Base-by-base conservation (phyloP, 176 grass and related monocot species). In the Triticum turgidum region DNA sequence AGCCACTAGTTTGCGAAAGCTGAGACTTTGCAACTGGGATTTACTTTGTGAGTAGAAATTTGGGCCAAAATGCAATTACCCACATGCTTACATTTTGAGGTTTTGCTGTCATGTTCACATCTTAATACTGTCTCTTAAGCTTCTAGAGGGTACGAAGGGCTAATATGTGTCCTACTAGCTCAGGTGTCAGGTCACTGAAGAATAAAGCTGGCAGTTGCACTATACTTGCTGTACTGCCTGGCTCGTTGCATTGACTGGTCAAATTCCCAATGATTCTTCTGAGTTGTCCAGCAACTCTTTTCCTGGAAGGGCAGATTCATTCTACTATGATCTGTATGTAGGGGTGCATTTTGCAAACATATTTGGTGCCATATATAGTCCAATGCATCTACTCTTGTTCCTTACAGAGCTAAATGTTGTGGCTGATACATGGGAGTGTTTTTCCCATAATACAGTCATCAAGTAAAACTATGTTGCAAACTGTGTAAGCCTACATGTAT, bases 191-290 rank as follows among this genome's bases (percentile, higher is more conserved):
- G 59, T 33, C 42, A 42, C 61, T 79, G 52, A 83, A 87, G 45
- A 87, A 79, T 64, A 84, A 82, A 83, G 45, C 67, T 87, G 76
- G 89, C 71, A 61, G 79, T 82, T 86, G 72, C 79, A 77, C 78
- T 86, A 71, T 67, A 87, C 25, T 35, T 68, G 52, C 24, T 80
- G 59, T 73, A 44, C 44, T 66, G 9, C 11, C 24, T 83, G 80
- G 51, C 44, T 59, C 20, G n/a, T 41, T 80, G 90, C 61, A 75
- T 87, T 92, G 87, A 92, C 87, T 80, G 79, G 90, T 92, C 90
- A 92, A 89, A 87, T 61, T 71, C 6, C 9, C 27, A 44, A 85
- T 85, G 54, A 82, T 88, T 91, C 21, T 85, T 85, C 62, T 61
- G 18, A 42, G 73, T 73, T 83, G 73, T 78, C 29, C 58, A 79